Conservation (phyloP, 2,329 filamentous ascomycete species). For the Corinectria fuckeliana region DNA sequence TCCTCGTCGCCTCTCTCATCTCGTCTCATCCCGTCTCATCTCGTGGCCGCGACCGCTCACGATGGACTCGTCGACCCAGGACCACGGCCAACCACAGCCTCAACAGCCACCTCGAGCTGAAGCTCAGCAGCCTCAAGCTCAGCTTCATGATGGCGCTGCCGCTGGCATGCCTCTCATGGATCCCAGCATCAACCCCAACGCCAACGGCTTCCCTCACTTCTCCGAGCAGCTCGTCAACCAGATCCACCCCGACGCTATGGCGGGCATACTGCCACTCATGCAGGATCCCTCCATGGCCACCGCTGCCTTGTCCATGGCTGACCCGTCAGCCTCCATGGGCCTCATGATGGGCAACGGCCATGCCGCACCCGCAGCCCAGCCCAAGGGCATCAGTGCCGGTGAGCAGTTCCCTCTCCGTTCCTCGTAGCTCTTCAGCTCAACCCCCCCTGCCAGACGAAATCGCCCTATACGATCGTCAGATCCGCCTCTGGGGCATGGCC, state of each 20-base stretch:
- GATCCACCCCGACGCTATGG: constrained; percentile 34
- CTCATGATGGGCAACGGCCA: constrained; percentile 42
- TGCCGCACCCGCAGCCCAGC: constrained; percentile 25
- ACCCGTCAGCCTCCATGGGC: constrained; percentile 35
- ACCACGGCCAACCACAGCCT: constrained; percentile 14
- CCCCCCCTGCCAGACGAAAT: constrained; percentile 75
- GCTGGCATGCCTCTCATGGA: constrained; percentile 19
- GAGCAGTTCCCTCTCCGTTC: constrained; percentile 14
- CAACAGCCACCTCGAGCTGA: constrained; percentile 24
- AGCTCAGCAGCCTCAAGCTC: constrained; percentile 25
- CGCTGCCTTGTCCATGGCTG: constrained; percentile 35
- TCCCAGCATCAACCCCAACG: constrained; percentile 18
- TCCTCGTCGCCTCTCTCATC: neutral
- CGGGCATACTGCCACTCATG: constrained; percentile 36
- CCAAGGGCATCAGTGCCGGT: constrained; percentile 45
- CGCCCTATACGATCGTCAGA: constrained; percentile 95
- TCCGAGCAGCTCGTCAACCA: constrained; percentile 28
- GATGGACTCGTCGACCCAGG: constrained; percentile 31
- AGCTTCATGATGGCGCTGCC: constrained; percentile 19
- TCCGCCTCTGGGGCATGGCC: constrained; percentile 94
- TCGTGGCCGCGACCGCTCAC: neutral
- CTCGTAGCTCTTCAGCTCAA: neutral
- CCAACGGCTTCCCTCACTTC: constrained; percentile 30
- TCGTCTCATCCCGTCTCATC: neutral
- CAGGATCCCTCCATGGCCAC: constrained; percentile 35